Evolutionary conservation across 768 basidiomycete genomes (phyloP).

Genomic region (Hortiboletus campestris): DNA sequence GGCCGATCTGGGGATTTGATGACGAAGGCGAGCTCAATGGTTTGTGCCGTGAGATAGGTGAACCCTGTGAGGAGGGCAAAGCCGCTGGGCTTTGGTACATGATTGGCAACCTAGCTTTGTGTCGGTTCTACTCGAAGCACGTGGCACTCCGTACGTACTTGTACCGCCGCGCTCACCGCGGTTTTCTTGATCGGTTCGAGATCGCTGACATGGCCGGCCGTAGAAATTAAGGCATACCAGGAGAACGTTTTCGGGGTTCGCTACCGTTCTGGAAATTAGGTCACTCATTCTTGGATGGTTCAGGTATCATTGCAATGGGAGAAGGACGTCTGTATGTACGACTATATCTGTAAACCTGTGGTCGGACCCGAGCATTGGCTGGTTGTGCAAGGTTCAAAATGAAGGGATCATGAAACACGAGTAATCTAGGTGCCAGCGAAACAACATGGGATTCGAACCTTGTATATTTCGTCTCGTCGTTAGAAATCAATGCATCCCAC

Average conservation of each 20-base stretch:
- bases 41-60: constrained; percentile 47
- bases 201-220: background rate
- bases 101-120: constrained; percentile 61
- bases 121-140: constrained; percentile 67
- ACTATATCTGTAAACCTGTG: background rate
- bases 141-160: constrained; percentile 57
- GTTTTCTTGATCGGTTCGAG: background rate
- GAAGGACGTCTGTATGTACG: background rate
- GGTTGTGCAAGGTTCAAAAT: background rate
- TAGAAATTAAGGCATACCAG: constrained; percentile 71
- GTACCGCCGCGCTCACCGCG: background rate
- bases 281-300: background rate
- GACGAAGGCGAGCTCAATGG: constrained; percentile 31
- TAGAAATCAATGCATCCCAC: too few species aligned
- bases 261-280: constrained; percentile 5
- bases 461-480: too few species aligned
- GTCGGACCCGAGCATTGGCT: background rate
- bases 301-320: background rate
- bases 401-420: too few species aligned
- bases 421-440: background rate
- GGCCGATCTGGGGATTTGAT: constrained; percentile 31
- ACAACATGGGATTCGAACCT: background rate
- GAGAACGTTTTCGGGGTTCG: constrained; percentile 40
- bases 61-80: constrained; percentile 22
- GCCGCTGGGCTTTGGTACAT: constrained; percentile 48